Evolutionary conservation across 768 basidiomycete genomes (phyloP), one percentile per base, ranked within the genome.

Genomic region (Hemileccinum rubropunctum): DNA sequence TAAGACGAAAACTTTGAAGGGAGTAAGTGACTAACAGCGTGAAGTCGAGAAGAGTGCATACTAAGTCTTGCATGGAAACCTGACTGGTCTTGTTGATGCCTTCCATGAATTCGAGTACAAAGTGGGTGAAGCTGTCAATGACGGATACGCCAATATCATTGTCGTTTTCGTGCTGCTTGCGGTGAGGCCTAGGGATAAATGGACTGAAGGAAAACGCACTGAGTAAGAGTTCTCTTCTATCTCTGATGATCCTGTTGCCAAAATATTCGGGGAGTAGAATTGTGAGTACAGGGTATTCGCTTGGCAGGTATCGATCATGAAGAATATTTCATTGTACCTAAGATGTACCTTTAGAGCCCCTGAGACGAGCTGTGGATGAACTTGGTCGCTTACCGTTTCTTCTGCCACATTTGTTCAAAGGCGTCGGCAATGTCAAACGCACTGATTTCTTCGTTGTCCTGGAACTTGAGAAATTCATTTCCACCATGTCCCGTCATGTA

Each of bases 401-500:
- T 98, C 66, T 95, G 89, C 76, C 87, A 94, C 95, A 99, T 99
- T 70, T 98, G 95, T 67, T 93, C 93, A 53, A 98, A 89, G 2
- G 97, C 95, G 64, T 98, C 95, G 0, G 95, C 95, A n/a, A 98
- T 81, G 64, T 98, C 97, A 50, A 89, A 92, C 0, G 95, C 93
- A 51, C 89, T 92, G 59, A 98, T 92, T 67, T 99, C 97, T 68
- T 98, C 97, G 65, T 90, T 94, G 65, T 99, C 97, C 65, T 99
- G 97, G 68, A 99, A 98, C 67, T 99, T 98, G 63, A 99, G 81
- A 66, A 98, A 99, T 68, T 97, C 97, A 60, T 95, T 89, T 1
- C 97, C 97, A 12, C 97, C 97, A 59, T 98, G 97, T 0, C 97
- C 97, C 0, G 97, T 95, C 91, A 98, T 90, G 69, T 97, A 98